These are phyloP conservation scores for Dothistroma pini DNA, from an alignment of 2,329 filamentous ascomycete species.

Conservation along the genomic window DNA sequence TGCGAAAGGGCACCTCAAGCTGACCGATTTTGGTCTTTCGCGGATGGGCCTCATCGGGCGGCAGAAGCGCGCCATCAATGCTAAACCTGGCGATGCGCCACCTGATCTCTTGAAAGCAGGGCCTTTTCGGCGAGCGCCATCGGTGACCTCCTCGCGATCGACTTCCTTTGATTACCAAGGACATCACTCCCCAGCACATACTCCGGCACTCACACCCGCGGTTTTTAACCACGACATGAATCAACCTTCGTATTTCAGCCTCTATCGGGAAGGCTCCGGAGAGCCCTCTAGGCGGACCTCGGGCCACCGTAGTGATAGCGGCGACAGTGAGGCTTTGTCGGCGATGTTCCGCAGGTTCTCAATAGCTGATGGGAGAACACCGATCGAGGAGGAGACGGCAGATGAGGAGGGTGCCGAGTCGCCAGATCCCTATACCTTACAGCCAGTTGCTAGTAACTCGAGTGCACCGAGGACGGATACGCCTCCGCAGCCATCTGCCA, in stretches of 20 bases:
- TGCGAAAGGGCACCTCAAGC: constrained; percentile 90
- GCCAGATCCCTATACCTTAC: constrained; percentile 69
- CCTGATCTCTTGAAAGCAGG: constrained; percentile 91
- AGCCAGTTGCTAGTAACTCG: constrained; percentile 53
- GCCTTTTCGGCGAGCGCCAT: constrained; percentile 80
- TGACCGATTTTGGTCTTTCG: constrained; percentile 96
- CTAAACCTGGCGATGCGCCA: constrained; percentile 72
- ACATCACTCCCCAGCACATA: constrained; percentile 71
- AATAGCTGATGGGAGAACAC: constrained; percentile 53
- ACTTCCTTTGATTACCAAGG: constrained; percentile 88
- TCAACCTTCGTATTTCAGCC: constrained; percentile 90
- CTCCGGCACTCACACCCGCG: constrained; percentile 82
- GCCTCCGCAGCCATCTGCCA: constrained; percentile 64
- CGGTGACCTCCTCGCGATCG: constrained; percentile 84
- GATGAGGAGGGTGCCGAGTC: constrained; percentile 62
- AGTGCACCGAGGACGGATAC: constrained; percentile 43
- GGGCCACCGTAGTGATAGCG: constrained; percentile 85
- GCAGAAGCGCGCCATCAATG: constrained; percentile 87
- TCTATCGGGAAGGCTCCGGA: constrained; percentile 57
- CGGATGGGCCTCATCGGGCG: constrained; percentile 95
- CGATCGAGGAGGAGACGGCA: constrained; percentile 71
- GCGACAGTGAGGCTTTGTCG: constrained; percentile 78
- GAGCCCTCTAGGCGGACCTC: constrained; percentile 67
- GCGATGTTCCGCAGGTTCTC: constrained; percentile 74
- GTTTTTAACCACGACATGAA: constrained; percentile 60